Percentiles rank a stretch among this genome's conserved stretches.
phyloP scores from a whole-genome alignment of 2,329 filamentous ascomycete species.

The Aureobasidium vineae region DNA sequence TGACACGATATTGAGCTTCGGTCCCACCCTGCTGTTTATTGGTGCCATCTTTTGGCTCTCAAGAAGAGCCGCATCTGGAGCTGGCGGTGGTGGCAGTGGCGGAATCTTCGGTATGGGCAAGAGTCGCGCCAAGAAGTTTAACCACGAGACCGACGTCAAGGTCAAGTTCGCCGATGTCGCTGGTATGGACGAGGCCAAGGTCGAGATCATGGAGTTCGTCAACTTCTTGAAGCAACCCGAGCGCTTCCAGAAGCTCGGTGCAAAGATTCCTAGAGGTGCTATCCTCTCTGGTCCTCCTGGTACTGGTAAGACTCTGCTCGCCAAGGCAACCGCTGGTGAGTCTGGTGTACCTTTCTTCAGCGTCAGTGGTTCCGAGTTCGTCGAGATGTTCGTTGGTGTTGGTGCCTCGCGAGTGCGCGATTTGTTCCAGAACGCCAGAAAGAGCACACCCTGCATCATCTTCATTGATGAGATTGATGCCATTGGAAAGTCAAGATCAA shows the following conservation, averaged over 20 bases:
- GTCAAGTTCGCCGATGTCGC: conserved; percentile 97
- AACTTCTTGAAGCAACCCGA: conserved; percentile 93
- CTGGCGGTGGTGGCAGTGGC: conserved; percentile 57
- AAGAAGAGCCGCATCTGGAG: conserved; percentile 68
- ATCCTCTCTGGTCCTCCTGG: conserved; percentile 97
- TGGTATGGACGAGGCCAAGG: conserved; percentile 96
- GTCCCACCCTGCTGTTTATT: conserved; percentile 81
- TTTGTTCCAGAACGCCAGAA: conserved; percentile 88
- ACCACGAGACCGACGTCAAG: conserved; percentile 93
- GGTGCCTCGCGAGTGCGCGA: conserved; percentile 94
- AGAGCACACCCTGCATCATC: conserved; percentile 97
- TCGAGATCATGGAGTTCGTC: conserved; percentile 99
- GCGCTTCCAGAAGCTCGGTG: conserved; percentile 88
- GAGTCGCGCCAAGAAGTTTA: conserved; percentile 95
- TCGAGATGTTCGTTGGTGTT: conserved; percentile 99
- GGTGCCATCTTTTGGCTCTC: conserved; percentile 78
- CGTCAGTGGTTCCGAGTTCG: conserved; percentile 97
- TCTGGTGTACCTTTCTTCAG: conserved; percentile 97
- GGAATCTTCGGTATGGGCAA: conserved; percentile 96
- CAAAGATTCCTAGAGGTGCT: conserved; percentile 95
- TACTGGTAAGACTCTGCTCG: conserved; percentile 96
- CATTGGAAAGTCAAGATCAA: conserved; percentile 85
- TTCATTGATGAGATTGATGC: conserved; percentile 99
- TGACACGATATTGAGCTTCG: conserved; percentile 75
- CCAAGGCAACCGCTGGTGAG: conserved; percentile 96